Evolutionary conservation across 1,284 basidiomycete species (phyloP), one percentile per base, ranked within the genome.

Genomic region (Leccinum subfulvum): DNA sequence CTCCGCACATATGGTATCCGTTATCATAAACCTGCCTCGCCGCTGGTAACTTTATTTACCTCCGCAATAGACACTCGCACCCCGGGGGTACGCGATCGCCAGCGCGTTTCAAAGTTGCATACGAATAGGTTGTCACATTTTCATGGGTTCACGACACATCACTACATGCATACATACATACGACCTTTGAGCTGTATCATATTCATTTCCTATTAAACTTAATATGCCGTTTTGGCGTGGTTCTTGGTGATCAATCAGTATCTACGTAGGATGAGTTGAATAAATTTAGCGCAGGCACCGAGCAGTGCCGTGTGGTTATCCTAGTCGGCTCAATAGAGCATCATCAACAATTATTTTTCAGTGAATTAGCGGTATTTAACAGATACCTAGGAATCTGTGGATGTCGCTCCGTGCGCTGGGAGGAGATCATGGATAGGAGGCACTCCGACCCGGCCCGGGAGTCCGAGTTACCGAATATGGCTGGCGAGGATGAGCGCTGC

Each of bases 1-100:
- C 56, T 33, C 30, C 33, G 57, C 65, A 71, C 1, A 74, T 73
- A 67, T 64, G 58, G 65, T 72, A 72, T 72, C 51, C 23, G 51
- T 57, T 64, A 33, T 71, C 54, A 35, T 73, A 71, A 71, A 33
- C n/a, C 26, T 26, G 49, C 21, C 18, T 26, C 4, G 3, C 13
- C 11, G 33, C 47, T 16, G 37, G 37, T 72, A 71, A 73, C 18
- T n/a, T 72, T 71, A 71, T 64, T 39, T 57, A 39, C 8, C 14
- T 55, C 8, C 10, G 0, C 18, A 9, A 2, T 66, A 63, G 61
- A 71, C 59, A 52, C 5, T 62, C 18, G 9, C 18, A n/a, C 41
- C 55, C 16, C 9, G 44, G 37, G 35, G 51, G 61, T 23, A 58
- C 63, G 5, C 37, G 9, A 21, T 39, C 41, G 16, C 1, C 41